Base-by-base conservation (phyloP, 1,284 basidiomycete genomes). In the Singerocomus inundabilis region DNA sequence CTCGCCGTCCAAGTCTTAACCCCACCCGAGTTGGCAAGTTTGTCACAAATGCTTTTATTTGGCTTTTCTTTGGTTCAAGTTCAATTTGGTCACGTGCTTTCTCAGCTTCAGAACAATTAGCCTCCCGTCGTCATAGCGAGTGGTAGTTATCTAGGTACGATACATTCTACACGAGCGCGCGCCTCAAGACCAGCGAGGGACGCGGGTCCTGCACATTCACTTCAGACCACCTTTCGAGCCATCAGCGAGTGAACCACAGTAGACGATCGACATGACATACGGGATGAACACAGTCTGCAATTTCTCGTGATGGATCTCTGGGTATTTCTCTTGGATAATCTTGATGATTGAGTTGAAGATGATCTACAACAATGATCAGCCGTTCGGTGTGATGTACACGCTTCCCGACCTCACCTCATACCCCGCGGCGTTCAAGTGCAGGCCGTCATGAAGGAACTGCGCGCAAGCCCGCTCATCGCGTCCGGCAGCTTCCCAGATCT, bases 381-480 rank as follows among this genome's bases (percentile, higher is more conserved):
- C 31, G 31, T 32, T 30, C 21, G 9, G 15, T 11, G 16, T 6
- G 37, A 28, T 32, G 25, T 11, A 35, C 16, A 0, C 37, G 11
- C 18, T 25, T 29, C 8, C 28, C 8, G 15, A 29, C 2, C 53
- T 53, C 59, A 88, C 85, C 64, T 75, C 65, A 61, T 94, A 93
- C 26, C 90, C 93, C 1, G 70, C 76, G 11, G 69, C 71, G 44
- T 80, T 91, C 57, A 92, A 68, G 68, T 96, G 93, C 51, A 95
- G 69, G 1, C 93, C 92, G 61, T 94, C 92, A 36, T 54, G 58
- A 46, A 88, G 63, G 58, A 80, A 85, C 44, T 65, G 64, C 11
- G 66, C 72, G 46, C 87, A 67, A 5, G 69, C 72, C 18, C 66
- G 62, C 63, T 85, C 79, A 18, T 76, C 72, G 60, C 78, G 70